Percentiles rank a stretch among this genome's conserved stretches.
Evolutionary conservation across 345 rosid species (phyloP).

Genomic region (Capsella bursapastoris): DNA sequence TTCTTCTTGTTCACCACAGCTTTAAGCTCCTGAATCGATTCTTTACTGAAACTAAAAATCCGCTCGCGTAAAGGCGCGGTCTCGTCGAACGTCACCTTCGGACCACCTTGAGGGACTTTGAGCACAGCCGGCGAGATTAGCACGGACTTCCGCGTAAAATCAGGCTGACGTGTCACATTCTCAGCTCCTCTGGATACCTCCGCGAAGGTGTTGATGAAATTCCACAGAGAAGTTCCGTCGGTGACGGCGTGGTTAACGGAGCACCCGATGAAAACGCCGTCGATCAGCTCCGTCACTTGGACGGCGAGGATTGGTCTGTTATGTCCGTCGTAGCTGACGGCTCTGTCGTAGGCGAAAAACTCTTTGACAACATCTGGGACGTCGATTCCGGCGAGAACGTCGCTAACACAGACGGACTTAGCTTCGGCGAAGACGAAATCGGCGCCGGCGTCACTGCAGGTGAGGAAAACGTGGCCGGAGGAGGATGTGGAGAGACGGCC

Average conservation of each 20-base stretch:
- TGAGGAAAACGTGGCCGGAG: constrained; percentile 57
- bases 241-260: constrained; percentile 75
- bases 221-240: constrained; percentile 96
- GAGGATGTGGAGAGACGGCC: constrained; percentile 70
- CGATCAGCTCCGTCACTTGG: constrained; percentile 79
- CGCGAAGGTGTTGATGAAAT: constrained; percentile 86
- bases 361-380: constrained; percentile 61
- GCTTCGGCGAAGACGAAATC: constrained; percentile 66
- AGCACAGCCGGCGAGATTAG: constrained; percentile 72
- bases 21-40: constrained; percentile 67
- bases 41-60: constrained; percentile 80
- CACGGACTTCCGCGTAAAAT: constrained; percentile 66
- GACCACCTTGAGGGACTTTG: constrained; percentile 71
- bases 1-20: constrained; percentile 54
- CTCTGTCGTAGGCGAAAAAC: constrained; percentile 67
- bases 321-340: constrained; percentile 83
- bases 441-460: constrained; percentile 78
- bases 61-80: constrained; percentile 74
- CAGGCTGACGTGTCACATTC: constrained; percentile 55
- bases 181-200: constrained; percentile 62
- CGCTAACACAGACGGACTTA: constrained; percentile 42
- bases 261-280: constrained; percentile 81
- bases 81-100: constrained; percentile 71
- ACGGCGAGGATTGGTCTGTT: constrained; percentile 72
- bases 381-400: constrained; percentile 56